These are phyloP conservation scores for Ogataea methanolica DNA, from an alignment of 805 yeast genomes.

Conservation along the genomic window DNA sequence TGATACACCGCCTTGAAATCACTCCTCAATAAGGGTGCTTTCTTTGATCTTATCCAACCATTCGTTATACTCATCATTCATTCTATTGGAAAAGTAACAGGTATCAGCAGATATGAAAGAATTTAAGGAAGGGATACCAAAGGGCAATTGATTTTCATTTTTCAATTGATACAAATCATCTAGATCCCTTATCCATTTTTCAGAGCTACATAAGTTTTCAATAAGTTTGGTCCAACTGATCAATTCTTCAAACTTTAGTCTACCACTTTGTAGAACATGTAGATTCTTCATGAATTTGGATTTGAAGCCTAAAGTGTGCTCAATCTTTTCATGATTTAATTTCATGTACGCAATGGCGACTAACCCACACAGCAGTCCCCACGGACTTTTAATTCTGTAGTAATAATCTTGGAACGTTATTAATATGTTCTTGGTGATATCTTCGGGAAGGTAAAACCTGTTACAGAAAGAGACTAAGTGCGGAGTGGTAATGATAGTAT, in stretches of 20 bases:
- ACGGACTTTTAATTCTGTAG: conserved; percentile 53
- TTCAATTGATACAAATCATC: conserved; percentile 26
- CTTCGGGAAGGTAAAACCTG: conserved; percentile 56
- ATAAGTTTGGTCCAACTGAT: conserved; percentile 50
- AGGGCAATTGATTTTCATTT: conserved; percentile 30
- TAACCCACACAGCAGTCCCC: conserved; percentile 68
- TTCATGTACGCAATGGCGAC: conserved; percentile 54
- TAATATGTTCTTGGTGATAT: conserved; percentile 44
- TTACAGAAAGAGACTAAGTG: conserved; percentile 51
- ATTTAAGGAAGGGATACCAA: conserved; percentile 19
- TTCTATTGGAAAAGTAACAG: conserved; percentile 27
- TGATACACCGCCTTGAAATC: background rate
- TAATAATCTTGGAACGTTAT: conserved; percentile 47
- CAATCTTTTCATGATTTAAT: conserved; percentile 44
- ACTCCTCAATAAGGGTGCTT: conserved; percentile 5
- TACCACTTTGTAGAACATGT: conserved; percentile 50
- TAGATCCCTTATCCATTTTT: conserved; percentile 58
- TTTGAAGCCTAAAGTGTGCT: conserved; percentile 44
- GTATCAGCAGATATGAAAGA: conserved; percentile 16
- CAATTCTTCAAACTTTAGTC: conserved; percentile 44
- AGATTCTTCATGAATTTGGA: conserved; percentile 45
- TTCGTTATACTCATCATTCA: conserved; percentile 26
- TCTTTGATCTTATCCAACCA: conserved; percentile 31
- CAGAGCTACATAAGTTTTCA: conserved; percentile 48
- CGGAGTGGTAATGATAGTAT: conserved; percentile 27